phyloP scores from a whole-genome alignment of 257 asterid species.

The Nemophila menziesii region DNA sequence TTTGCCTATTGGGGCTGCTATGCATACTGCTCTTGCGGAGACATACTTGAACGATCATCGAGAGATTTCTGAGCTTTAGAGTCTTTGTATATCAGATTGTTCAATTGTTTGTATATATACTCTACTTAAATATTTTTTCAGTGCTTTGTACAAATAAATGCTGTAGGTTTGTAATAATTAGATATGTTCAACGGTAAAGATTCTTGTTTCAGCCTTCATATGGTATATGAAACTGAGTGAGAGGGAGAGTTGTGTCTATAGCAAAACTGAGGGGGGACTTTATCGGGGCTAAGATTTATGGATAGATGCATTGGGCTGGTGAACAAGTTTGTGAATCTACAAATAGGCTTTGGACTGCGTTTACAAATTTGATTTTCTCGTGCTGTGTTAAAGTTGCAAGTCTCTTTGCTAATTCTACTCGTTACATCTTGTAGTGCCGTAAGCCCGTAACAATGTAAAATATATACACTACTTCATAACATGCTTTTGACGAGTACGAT shows the following conservation, averaged over 20 bases:
- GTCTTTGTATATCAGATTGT: background rate
- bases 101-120: background rate
- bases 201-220: background rate
- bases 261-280: too few relatives aligned
- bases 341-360: too few relatives aligned
- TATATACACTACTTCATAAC: too few relatives aligned
- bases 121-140: background rate
- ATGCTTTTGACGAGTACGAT: too few relatives aligned
- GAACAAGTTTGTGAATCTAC: background rate
- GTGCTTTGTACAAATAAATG: background rate
- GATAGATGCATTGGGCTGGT: background rate
- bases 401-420: too few relatives aligned
- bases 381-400: too few relatives aligned
- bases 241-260: too few relatives aligned
- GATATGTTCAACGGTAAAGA: background rate
- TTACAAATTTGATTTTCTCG: too few relatives aligned
- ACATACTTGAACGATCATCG: slow-evolving; percentile 24
- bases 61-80: background rate
- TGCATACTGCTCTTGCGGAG: slow-evolving; percentile 35
- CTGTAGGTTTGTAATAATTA: background rate
- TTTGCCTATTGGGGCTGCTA: slow-evolving; percentile 63
- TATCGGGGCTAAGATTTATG: too few relatives aligned
- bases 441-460: too few relatives aligned
- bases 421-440: too few relatives aligned
- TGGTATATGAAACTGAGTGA: too few relatives aligned